These are phyloP conservation scores for Fusarium fracticaudum DNA, from an alignment of 2,329 filamentous ascomycete genomes.

Conservation along the genomic window DNA sequence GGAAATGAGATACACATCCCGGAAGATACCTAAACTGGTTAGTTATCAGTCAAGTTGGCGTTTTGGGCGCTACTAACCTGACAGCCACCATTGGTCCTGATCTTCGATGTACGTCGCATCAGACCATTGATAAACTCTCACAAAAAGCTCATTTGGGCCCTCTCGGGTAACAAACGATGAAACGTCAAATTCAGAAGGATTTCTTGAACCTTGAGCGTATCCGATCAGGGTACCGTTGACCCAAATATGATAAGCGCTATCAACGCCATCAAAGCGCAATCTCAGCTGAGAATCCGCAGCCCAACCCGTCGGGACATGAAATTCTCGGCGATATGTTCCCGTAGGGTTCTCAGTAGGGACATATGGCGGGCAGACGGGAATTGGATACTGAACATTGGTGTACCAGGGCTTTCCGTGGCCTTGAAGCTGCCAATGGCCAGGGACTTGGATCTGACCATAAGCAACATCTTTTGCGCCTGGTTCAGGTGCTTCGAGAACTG, in stretches of 20 bases:
- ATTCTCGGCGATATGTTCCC: conserved; percentile 67
- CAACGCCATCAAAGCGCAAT: conserved; percentile 76
- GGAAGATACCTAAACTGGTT: conserved; percentile 65
- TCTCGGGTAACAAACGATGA: conserved; percentile 56
- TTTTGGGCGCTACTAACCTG: conserved; percentile 60
- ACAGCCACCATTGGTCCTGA: conserved; percentile 76
- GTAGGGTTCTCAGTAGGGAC: conserved; percentile 72
- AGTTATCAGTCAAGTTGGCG: conserved; percentile 54
- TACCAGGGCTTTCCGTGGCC: conserved; percentile 74
- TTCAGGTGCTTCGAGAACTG: conserved; percentile 57
- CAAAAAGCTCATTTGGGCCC: conserved; percentile 63
- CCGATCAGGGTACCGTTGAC: conserved; percentile 72
- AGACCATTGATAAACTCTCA: conserved; percentile 76
- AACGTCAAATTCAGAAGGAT: conserved; percentile 76
- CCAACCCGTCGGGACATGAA: conserved; percentile 62
- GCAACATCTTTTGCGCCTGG: conserved; percentile 57
- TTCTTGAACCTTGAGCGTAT: conserved; percentile 75
- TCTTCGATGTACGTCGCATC: conserved; percentile 77
- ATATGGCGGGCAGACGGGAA: conserved; percentile 71
- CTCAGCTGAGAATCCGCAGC: conserved; percentile 63
- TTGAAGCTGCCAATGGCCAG: conserved; percentile 76
- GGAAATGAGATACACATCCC: conserved; percentile 70
- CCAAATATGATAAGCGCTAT: conserved; percentile 76
- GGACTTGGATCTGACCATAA: conserved; percentile 63
- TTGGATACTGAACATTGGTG: conserved; percentile 73